Percentiles rank a stretch among this genome's conserved stretches.
These are phyloP conservation scores for Daedalea quercina DNA, from an alignment of 768 basidiomycete genomes.

Conservation along the genomic window DNA sequence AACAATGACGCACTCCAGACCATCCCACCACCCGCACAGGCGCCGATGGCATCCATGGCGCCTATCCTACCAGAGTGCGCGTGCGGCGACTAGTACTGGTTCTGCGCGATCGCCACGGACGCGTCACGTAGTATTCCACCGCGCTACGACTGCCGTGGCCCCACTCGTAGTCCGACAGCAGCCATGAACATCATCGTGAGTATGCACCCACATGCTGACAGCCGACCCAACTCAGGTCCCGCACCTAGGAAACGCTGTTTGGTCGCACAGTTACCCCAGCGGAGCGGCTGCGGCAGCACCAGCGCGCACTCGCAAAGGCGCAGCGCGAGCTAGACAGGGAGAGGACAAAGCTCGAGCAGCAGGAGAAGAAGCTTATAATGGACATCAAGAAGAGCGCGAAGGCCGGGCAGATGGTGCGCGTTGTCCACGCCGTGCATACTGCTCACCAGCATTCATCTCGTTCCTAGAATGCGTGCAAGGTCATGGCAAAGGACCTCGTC, in stretches of 20 bases:
- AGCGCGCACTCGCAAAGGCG: conserved; percentile 91
- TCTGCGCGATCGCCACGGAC: no score
- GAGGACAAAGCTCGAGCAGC: conserved; percentile 86
- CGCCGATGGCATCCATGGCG: no score
- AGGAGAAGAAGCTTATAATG: conserved; percentile 92
- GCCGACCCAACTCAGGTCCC: neutral
- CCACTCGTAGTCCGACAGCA: no score
- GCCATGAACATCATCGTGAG: conserved; percentile 78
- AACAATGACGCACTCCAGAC: no score
- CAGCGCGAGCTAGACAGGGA: conserved; percentile 98
- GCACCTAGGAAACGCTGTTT: conserved; percentile 84
- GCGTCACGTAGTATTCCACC: no score
- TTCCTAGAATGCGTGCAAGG: conserved; percentile 90
- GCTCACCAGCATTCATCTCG: neutral
- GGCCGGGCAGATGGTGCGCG: conserved; percentile 82
- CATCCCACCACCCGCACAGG: no score
- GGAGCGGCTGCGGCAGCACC: conserved; percentile 94
- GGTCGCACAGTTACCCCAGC: conserved; percentile 93
- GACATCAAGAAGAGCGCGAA: conserved; percentile 98
- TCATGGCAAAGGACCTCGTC: conserved; percentile 98
- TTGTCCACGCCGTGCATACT: neutral
- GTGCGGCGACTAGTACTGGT: no score
- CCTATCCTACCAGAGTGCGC: no score
- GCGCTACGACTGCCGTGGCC: no score
- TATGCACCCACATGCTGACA: neutral